phyloP scores from a whole-genome alignment of 108 stramenopile species.

The Aurantiochytrium sp. region DNA sequence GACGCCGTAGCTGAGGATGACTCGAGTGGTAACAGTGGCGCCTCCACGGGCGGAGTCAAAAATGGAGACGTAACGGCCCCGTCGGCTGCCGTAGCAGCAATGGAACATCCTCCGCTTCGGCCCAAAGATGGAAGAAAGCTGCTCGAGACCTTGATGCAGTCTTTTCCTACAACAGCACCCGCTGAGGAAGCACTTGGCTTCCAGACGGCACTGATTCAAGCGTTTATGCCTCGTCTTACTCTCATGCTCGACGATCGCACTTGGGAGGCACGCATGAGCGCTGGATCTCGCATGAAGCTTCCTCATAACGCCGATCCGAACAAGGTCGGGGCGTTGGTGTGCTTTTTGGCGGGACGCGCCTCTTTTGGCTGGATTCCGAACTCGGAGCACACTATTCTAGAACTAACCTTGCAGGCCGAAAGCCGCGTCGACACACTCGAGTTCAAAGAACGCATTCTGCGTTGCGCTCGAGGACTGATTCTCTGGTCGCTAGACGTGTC shows the following conservation, averaged over 20 bases:
- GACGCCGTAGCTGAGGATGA: not conserved
- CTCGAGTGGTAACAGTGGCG: not conserved
- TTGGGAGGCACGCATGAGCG: not conserved
- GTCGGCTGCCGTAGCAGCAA: not conserved
- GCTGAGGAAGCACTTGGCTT: not conserved
- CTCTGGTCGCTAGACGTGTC: not conserved
- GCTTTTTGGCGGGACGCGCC: not conserved
- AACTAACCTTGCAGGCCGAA: not conserved
- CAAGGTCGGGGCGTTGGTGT: not conserved
- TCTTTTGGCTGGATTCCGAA: not conserved
- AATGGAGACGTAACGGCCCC: not conserved
- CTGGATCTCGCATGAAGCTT: not conserved
- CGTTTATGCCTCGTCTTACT: not conserved
- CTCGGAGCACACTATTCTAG: not conserved
- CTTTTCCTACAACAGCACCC: not conserved
- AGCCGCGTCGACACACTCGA: not conserved
- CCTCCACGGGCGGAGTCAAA: not conserved
- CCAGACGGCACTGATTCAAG: not conserved
- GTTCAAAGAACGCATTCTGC: not conserved
- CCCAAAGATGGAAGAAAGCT: not conserved
- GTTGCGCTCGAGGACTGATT: not conserved
- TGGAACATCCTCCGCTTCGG: not conserved
- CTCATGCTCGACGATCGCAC: constrained; percentile 15
- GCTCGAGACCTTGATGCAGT: not conserved
- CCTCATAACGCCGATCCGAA: not conserved